Conservation (phyloP, 2,329 filamentous ascomycete genomes). For the Exophiala phaeomuriformis region DNA sequence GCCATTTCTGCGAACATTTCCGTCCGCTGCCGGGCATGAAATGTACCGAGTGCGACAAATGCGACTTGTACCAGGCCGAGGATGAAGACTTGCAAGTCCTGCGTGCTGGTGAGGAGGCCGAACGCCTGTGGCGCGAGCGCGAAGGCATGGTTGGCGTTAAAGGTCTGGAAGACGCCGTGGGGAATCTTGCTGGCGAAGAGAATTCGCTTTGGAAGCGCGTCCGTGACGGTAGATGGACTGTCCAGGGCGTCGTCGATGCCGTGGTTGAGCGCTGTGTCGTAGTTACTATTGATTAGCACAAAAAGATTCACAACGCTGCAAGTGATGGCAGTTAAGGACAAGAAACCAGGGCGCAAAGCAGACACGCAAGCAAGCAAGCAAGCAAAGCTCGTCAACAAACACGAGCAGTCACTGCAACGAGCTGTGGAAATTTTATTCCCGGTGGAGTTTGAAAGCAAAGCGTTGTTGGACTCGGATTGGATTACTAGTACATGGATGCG, state of each 20-base stretch:
- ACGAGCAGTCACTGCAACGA: background rate
- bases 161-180: slow-evolving; percentile 23
- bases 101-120: slow-evolving; percentile 63
- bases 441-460: too few relatives aligned
- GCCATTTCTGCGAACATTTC: slow-evolving; percentile 95
- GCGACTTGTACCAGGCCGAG: slow-evolving; percentile 66
- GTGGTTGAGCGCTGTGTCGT: slow-evolving; percentile 37
- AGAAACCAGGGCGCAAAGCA: too few relatives aligned
- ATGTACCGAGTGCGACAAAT: slow-evolving; percentile 73
- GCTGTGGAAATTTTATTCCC: background rate
- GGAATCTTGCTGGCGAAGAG: slow-evolving; percentile 26
- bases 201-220: slow-evolving; percentile 33
- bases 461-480: too few relatives aligned
- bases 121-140: slow-evolving; percentile 61
- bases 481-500: too few relatives aligned
- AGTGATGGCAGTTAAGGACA: too few relatives aligned
- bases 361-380: too few relatives aligned
- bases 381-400: too few relatives aligned
- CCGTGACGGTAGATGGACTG: slow-evolving; percentile 35
- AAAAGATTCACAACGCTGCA: too few relatives aligned
- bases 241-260: slow-evolving; percentile 37
- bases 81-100: slow-evolving; percentile 63
- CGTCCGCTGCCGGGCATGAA: slow-evolving; percentile 66
- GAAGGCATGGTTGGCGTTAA: slow-evolving; percentile 43
- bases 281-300: slow-evolving; percentile 27